These are phyloP conservation scores for Penicillium taxi DNA, from an alignment of 495 filamentous ascomycete genomes.

Conservation along the genomic window DNA sequence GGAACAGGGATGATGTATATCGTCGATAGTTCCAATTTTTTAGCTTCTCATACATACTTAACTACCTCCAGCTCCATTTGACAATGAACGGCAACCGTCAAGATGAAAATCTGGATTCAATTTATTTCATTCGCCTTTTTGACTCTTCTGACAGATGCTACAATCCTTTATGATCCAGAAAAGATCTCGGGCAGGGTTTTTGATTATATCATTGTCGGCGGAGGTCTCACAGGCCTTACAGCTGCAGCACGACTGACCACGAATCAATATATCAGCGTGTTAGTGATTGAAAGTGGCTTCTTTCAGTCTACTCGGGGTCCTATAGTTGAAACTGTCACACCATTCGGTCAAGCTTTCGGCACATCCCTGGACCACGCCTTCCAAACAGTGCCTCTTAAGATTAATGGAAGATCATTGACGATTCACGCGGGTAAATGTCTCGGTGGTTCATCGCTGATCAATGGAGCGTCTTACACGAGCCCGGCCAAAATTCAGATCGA, in stretches of 20 bases:
- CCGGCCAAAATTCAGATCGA: slow-evolving; percentile 40
- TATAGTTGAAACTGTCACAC: slow-evolving; percentile 21
- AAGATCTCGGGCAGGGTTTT: slow-evolving; percentile 2
- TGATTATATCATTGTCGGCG: slow-evolving; percentile 24
- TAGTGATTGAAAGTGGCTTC: slow-evolving; percentile 39
- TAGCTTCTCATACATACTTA: no score
- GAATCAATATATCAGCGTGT: slow-evolving; percentile 28
- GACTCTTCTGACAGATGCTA: no score
- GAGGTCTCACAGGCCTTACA: slow-evolving; percentile 35
- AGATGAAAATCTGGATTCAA: no score
- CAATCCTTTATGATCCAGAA: background rate
- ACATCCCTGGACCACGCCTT: slow-evolving; percentile 9
- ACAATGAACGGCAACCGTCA: no score
- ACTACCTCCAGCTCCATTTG: no score
- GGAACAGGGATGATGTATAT: no score
- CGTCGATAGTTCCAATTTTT: no score
- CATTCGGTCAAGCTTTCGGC: slow-evolving; percentile 22
- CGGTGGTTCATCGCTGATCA: slow-evolving; percentile 52
- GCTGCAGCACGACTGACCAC: slow-evolving; percentile 37
- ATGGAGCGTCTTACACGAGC: slow-evolving; percentile 43
- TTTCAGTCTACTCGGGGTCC: slow-evolving; percentile 15
- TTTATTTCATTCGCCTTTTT: no score
- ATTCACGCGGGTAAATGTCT: slow-evolving; percentile 24
- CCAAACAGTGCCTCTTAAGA: slow-evolving; percentile 9
- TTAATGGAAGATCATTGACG: slow-evolving; percentile 9